Conservation (phyloP, 805 yeast species). For the Groenewaldozyma salmanticensis region DNA sequence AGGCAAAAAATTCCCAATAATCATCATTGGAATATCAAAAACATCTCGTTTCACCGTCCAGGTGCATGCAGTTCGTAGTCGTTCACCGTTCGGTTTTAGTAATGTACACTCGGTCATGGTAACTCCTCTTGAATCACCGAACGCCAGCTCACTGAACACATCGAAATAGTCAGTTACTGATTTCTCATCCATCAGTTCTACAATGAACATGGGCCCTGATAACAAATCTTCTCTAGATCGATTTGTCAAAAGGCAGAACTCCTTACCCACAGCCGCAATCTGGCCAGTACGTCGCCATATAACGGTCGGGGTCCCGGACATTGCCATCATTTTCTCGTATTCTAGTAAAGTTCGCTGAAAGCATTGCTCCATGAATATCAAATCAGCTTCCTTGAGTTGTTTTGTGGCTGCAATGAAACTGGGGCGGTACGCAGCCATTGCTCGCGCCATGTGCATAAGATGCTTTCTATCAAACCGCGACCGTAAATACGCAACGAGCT, state of each 20-base stretch:
- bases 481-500: constrained; percentile 45
- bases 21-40: constrained; percentile 75
- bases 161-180: constrained; percentile 64
- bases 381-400: constrained; percentile 59
- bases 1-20: constrained; percentile 50
- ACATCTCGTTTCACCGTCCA: constrained; percentile 82
- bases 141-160: constrained; percentile 61
- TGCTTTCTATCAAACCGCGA: constrained; percentile 36
- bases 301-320: constrained; percentile 69
- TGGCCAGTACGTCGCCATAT: constrained; percentile 86
- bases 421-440: constrained; percentile 47
- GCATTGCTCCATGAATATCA: constrained; percentile 50
- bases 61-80: constrained; percentile 60
- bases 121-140: constrained; percentile 40
- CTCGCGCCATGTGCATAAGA: constrained; percentile 30
- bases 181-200: constrained; percentile 76
- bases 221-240: constrained; percentile 48
- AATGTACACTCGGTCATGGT: constrained; percentile 33
- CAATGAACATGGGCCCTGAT: constrained; percentile 54
- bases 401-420: constrained; percentile 70
- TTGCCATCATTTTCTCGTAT: constrained; percentile 38
- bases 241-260: constrained; percentile 61
- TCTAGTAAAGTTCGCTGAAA: constrained; percentile 51
- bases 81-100: constrained; percentile 29
- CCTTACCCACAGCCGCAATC: constrained; percentile 68